Evolutionary conservation across 108 stramenopile species (phyloP), one percentile per base, ranked within the genome.

Genomic region (Fistulifera solaris): DNA sequence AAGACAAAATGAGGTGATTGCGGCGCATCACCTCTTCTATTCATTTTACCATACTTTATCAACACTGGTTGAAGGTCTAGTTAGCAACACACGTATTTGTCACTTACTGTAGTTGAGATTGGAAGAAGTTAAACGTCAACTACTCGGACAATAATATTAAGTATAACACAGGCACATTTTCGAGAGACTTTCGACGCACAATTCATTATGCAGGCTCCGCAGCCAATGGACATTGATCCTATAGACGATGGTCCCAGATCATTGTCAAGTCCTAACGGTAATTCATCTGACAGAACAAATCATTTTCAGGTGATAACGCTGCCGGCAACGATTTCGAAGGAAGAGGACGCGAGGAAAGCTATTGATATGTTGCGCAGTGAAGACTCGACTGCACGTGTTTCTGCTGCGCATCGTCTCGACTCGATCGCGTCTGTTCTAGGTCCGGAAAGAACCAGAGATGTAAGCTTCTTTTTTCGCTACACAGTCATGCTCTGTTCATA

Each of bases 321-420:
- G 23, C 48, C 64, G 19, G 56, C 31, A 12, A 66, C 42, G 25
- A 51, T 52, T 15, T 43, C 76, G 5, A 54, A 83, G 54, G 84
- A 83, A 61, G 88, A 89, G 51, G 84, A 89, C 39, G 88, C 88
- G 5, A 59, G 83, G 46, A 77, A 78, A 45, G 67, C 73, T 18
- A 87, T 91, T 68, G 89, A 91, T 49, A 76, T 75, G 72, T 55
- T 91, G 4, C 79, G 83, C 13, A 66, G 76, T 22, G 84, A 91
- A 38, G 85, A 91, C 53, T 48, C 86, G 11, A 60, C 89, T 13
- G 66, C 51, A 1, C 75, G 85, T 19, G 71, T 90, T 28, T 67
- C 71, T 26, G 89, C 89, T 21, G 83, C 85, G 0, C 66, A 64
- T 52, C 68, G 71, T 31, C 54, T 90, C 47, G 73, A 83, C 15